Evolutionary conservation across 306 rosid genomes (phyloP), one percentile per base, ranked within the genome.

Genomic region (Cajanus cajan): DNA sequence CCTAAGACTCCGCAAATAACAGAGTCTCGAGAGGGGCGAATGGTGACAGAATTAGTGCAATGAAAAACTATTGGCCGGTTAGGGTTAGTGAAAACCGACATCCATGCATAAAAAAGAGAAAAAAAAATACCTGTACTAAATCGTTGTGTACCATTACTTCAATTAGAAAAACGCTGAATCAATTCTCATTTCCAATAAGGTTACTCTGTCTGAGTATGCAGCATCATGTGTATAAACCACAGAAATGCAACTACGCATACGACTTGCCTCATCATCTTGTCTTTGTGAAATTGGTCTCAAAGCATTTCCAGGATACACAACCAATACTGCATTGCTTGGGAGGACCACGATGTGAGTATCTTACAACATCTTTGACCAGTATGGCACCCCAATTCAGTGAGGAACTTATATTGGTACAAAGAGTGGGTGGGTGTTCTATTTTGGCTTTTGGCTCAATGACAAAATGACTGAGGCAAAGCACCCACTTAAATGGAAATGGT

Each of bases 291-390:
- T 39, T 40, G 66, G 84, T 59, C 67, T 78, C 73, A 65, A 48
- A 40, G 85, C 82, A 82, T 73, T 77, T 80, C 72, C 77, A 73
- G 81, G 41, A 77, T 64, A 79, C 64, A 79, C 61, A 75, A 58
- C 72, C 73, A 71, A 66, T 47, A 59, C 82, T 76, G 85, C 73
- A 59, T 72, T 74, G 82, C 59, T 54, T 3, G 68, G 80, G 85
- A 82, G 73, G 67, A 76, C 83, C 82, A 76, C 78, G 71, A 78
- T 62, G 82, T 18, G 77, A 59, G 44, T 61, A 78, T 62, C 78
- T 61, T 66, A 80, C 80, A 71, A 68, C 82, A 41, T 73, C 79
- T 73, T 76, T 77, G 76, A 50, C 65, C 59, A 51, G 73, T 16
- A 63, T 68, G 64, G 79, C 75, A 68, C 70, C 80, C 86, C 48